Base-by-base conservation (phyloP, 129 eudicot genomes). In the Helianthus tuberosus region DNA sequence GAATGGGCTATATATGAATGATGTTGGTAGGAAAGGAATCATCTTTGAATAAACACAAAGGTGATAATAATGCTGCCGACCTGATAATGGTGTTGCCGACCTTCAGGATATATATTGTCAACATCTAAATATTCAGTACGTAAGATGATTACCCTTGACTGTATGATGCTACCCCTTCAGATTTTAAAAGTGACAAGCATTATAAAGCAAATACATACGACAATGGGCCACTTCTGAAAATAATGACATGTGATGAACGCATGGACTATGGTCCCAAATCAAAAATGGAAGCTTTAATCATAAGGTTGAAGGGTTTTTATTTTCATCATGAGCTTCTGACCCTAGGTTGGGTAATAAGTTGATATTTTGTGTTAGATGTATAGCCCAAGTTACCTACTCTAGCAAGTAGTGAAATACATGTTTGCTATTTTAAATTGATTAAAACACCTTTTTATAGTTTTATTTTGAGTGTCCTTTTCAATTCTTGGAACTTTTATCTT, bases 241-340 rank as follows among this genome's bases (percentile, higher is more conserved):
- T 15, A 53, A 53, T n/a, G 59, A 53, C 25, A 15, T 53, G 59
- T 53, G 25, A 53, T 53, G 59, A 53, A 53, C 58, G 23, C 59
- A 16, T 53, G 59, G 59, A 53, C 59, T 53, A 15, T 53, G 59
- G 59, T 52, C 59, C 59, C 59, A 53, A 53, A 16, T 4, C 6
- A 53, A 53, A 53, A 53, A n/a, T 53, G 59, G 59, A 53, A 53
- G 59, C 59, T 53, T 53, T 53, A 53, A n/a, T 53, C 59, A 53
- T 53, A 15, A 16, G 10, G 8, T 5, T 53, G 27, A 53, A 53
- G 4, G 58, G 3, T 52, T 39, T 5, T 39, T 1, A 8, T 39
- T 39, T 39, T 39, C 46, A 39, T 5, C 46, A 39, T 39, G 46
- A 39, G 46, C 47, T 43, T 43, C 47, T 32, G 36, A 32, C 46